Conservation (phyloP, 1,284 basidiomycete species). For the Heterobasidion parviporum region DNA sequence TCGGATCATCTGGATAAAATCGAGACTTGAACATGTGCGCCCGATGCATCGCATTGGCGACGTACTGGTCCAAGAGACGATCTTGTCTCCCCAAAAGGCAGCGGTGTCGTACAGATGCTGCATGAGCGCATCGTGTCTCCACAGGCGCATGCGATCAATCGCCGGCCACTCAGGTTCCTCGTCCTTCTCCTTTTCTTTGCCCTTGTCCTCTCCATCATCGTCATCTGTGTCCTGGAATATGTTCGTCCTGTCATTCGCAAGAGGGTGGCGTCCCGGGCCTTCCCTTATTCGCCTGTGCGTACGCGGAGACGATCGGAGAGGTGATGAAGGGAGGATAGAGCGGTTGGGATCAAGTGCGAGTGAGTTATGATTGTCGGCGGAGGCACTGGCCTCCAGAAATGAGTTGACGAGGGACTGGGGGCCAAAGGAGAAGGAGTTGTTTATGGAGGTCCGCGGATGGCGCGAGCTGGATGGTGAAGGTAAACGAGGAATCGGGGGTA, state of each 20-base stretch:
- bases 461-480: conserved; percentile 40
- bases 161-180: conserved; percentile 71
- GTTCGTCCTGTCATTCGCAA: conserved; percentile 71
- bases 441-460: conserved; percentile 52
- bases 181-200: conserved; percentile 16
- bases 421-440: conserved; percentile 76
- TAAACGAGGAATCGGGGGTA: conserved; percentile 20
- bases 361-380: conserved; percentile 43
- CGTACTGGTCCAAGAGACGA: conserved; percentile 90
- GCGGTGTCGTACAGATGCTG: conserved; percentile 98
- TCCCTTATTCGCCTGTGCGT: conserved; percentile 27
- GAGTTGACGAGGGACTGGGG: conserved; percentile 67
- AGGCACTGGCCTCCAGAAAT: conserved; percentile 50
- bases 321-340: conserved; percentile 64
- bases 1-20: conserved; percentile 64
- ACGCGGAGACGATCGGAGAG: conserved; percentile 52
- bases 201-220: conserved; percentile 22
- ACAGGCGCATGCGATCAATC: conserved; percentile 91
- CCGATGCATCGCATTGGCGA: conserved; percentile 12
- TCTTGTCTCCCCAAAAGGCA: conserved; percentile 97
- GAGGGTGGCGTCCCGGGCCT: conserved; percentile 49
- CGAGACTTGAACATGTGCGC: background rate
- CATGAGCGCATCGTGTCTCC: conserved; percentile 96
- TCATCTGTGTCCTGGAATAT: conserved; percentile 61
- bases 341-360: conserved; percentile 67